A percentile compares a stretch with the other conserved stretches of the same genome.
Conservation (phyloP, 345 rosid species). For the Toxicodendron radicans region DNA sequence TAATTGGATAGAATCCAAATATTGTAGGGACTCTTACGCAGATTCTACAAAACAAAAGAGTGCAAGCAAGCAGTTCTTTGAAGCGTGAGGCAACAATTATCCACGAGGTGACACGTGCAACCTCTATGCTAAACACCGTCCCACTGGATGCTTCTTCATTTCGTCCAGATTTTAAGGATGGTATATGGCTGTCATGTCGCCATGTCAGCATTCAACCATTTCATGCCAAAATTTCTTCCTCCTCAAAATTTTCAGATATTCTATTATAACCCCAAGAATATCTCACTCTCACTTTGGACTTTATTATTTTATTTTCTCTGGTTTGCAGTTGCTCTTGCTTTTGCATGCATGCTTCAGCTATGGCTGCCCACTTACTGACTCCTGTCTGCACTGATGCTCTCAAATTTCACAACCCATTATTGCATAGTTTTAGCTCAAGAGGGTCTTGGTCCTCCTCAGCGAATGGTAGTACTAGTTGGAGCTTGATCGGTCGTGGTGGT, state of each 20-base stretch:
- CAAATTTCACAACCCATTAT: constrained; percentile 52
- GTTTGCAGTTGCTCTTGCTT: background rate
- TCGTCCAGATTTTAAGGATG: constrained; percentile 30
- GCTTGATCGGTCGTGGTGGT: constrained; percentile 24
- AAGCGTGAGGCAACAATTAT: constrained; percentile 27
- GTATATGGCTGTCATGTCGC: constrained; percentile 46
- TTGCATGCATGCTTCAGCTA: constrained; percentile 20
- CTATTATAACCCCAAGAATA: constrained; percentile 14
- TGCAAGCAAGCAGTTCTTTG: constrained; percentile 13
- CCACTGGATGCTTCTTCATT: constrained; percentile 17
- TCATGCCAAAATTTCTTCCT: constrained; percentile 43
- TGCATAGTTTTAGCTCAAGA: constrained; percentile 24
- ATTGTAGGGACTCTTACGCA: too few relatives aligned
- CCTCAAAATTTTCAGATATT: constrained; percentile 33
- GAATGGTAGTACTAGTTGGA: constrained; percentile 32
- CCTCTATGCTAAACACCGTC: background rate
- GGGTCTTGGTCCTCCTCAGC: constrained; percentile 40
- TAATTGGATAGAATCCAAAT: too few relatives aligned
- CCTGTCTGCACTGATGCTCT: constrained; percentile 72
- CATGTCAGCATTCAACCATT: constrained; percentile 59
- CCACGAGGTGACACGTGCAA: constrained; percentile 55
- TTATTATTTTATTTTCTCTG: background rate
- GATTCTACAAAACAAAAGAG: background rate
- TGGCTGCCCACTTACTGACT: constrained; percentile 86
- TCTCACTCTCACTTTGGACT: background rate